These are phyloP conservation scores for Eustoma russellianum DNA, from an alignment of 257 asterid species.

Conservation along the genomic window DNA sequence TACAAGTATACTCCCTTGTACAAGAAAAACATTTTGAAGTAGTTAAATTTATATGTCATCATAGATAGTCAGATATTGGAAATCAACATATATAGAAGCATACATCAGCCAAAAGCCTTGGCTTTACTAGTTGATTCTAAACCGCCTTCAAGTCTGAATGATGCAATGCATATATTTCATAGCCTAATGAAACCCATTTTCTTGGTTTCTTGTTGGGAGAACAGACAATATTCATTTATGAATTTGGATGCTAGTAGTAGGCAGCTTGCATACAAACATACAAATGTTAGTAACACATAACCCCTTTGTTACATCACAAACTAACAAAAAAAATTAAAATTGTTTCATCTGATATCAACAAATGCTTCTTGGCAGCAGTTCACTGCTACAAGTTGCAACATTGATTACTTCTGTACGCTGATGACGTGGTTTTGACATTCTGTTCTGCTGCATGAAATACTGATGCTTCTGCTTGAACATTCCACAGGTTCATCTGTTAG, in stretches of 20 bases:
- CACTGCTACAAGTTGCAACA: neutral
- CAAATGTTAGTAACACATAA: neutral
- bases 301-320: neutral
- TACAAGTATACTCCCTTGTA: too few relatives aligned
- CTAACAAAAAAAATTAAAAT: neutral
- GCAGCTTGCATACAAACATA: neutral
- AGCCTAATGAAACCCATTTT: neutral
- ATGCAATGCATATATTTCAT: neutral
- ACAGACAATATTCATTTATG: neutral
- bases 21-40: too few relatives aligned
- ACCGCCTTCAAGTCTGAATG: neutral
- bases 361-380: conserved; percentile 9
- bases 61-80: too few relatives aligned
- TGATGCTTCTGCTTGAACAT: neutral
- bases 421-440: too few relatives aligned
- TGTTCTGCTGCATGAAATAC: neutral
- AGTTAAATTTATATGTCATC: too few relatives aligned
- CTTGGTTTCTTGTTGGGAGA: conserved; percentile 7
- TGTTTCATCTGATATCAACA: too few relatives aligned
- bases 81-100: too few relatives aligned
- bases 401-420: too few relatives aligned
- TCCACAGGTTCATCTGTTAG: neutral
- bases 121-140: too few relatives aligned
- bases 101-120: conserved; percentile 1
- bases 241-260: neutral